Conservation (phyloP, 192 early-diverging fungal species). For the Entophlyctis helioformis region DNA sequence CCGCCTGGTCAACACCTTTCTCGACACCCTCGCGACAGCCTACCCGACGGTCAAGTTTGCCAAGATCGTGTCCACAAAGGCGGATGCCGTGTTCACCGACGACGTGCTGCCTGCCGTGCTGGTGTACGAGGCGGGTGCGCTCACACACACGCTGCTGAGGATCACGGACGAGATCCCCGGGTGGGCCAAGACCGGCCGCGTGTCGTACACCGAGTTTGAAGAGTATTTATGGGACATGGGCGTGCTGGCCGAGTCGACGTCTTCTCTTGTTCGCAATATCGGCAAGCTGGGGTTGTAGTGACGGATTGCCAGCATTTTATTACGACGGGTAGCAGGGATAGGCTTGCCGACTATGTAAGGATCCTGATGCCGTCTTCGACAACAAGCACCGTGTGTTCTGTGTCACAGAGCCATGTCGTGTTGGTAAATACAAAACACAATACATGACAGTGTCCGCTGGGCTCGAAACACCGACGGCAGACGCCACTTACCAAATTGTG, state of each 20-base stretch:
- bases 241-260: too few relatives aligned
- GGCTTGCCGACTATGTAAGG: too few relatives aligned
- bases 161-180: too few relatives aligned
- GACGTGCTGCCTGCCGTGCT: slow-evolving; percentile 39
- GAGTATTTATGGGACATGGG: too few relatives aligned
- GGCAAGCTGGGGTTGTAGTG: too few relatives aligned
- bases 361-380: slow-evolving; percentile 49
- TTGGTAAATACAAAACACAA: neutral
- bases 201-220: too few relatives aligned
- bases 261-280: too few relatives aligned
- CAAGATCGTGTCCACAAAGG: slow-evolving; percentile 60
- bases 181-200: too few relatives aligned
- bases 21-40: slow-evolving; percentile 55
- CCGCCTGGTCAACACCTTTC: slow-evolving; percentile 63
- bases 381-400: slow-evolving; percentile 47
- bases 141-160: too few relatives aligned
- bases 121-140: slow-evolving; percentile 33
- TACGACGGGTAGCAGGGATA: too few relatives aligned
- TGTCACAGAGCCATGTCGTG: neutral
- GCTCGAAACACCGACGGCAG: neutral
- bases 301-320: too few relatives aligned
- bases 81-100: slow-evolving; percentile 35
- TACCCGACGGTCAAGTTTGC: slow-evolving; percentile 80
- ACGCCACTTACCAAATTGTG: slow-evolving; percentile 60
- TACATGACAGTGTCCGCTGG: neutral